Conservation (phyloP, 1,284 basidiomycete genomes). For the Laetiporus sulphureus region DNA sequence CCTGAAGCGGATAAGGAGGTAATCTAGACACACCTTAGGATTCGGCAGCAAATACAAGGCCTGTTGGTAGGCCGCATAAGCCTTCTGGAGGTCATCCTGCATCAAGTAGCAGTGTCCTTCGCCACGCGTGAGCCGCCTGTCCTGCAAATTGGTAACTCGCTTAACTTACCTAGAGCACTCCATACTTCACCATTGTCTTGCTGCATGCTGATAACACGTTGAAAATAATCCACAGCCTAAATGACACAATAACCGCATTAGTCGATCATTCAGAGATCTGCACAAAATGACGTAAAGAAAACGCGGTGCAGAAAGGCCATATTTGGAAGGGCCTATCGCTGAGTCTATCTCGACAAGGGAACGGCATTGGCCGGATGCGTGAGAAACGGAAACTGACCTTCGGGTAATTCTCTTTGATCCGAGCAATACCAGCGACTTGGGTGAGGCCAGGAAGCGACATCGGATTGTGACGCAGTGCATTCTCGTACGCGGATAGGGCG, state of each 20-base stretch:
- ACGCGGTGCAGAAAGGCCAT: constrained; percentile 5
- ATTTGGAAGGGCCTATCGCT: constrained; percentile 6
- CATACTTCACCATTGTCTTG: constrained; percentile 93
- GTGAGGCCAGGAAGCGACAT: constrained; percentile 83
- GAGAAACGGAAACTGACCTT: constrained; percentile 45
- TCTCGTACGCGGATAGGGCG: constrained; percentile 85
- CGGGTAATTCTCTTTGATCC: constrained; percentile 83
- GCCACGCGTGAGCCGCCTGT: constrained; percentile 17
- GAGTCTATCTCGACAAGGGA: constrained; percentile 6
- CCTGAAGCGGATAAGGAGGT: constrained; percentile 3
- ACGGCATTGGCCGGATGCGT: constrained; percentile 3
- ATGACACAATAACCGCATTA: constrained; percentile 22
- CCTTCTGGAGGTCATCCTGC: constrained; percentile 99
- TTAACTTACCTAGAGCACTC: constrained; percentile 76
- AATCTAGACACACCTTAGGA: constrained; percentile 62
- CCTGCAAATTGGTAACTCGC: constrained; percentile 14
- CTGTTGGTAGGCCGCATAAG: constrained; percentile 98
- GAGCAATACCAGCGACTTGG: constrained; percentile 85
- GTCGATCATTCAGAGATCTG: constrained; percentile 12
- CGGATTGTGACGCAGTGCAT: constrained; percentile 88
- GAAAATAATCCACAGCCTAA: constrained; percentile 93
- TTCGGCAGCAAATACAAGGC: constrained; percentile 94
- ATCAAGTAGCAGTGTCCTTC: constrained; percentile 95
- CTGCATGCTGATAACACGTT: constrained; percentile 83
- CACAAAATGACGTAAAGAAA: constrained; percentile 7